A percentile compares a stretch with the other conserved stretches of the same genome.
Conservation (phyloP, 1,139 yeast species). For the Blastobotrys elegans region DNA sequence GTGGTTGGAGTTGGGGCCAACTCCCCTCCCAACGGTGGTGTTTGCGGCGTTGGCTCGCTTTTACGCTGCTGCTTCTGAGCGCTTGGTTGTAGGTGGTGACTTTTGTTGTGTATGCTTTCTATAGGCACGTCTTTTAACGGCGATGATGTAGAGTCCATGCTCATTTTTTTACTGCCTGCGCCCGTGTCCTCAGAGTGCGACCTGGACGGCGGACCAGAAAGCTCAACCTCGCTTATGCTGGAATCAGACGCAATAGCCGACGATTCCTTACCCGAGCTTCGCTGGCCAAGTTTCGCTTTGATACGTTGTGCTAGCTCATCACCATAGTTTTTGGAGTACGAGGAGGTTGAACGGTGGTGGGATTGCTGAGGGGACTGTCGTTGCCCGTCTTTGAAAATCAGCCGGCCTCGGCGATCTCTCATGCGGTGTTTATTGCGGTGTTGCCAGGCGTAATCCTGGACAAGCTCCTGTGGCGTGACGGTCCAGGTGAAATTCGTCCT, state of each 20-base stretch:
- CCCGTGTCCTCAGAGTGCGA: constrained; percentile 2
- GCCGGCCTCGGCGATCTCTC: constrained; percentile 27
- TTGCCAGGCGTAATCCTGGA: constrained; percentile 64
- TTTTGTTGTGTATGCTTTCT: not conserved
- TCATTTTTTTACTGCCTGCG: not conserved
- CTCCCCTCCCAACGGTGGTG: not conserved
- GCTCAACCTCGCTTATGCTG: constrained; percentile 10
- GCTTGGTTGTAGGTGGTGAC: not conserved
- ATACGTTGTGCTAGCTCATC: constrained; percentile 22
- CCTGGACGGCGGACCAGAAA: constrained; percentile 2
- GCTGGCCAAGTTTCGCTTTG: constrained; percentile 18
- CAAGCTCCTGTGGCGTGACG: constrained; percentile 56
- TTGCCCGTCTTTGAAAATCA: not conserved
- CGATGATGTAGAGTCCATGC: not conserved
- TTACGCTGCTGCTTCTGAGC: not conserved
- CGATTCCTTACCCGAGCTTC: not conserved
- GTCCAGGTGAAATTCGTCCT: constrained; percentile 51
- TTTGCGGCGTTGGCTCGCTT: not conserved
- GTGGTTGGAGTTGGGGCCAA: not conserved
- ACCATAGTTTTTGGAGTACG: constrained; percentile 13
- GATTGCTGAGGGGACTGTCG: not conserved
- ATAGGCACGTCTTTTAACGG: not conserved
- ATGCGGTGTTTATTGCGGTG: constrained; percentile 60
- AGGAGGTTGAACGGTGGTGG: constrained; percentile 1
- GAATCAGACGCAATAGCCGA: constrained; percentile 9